Conservation (phyloP, 73 alveolate species). For the Tetrahymena thermophila region DNA sequence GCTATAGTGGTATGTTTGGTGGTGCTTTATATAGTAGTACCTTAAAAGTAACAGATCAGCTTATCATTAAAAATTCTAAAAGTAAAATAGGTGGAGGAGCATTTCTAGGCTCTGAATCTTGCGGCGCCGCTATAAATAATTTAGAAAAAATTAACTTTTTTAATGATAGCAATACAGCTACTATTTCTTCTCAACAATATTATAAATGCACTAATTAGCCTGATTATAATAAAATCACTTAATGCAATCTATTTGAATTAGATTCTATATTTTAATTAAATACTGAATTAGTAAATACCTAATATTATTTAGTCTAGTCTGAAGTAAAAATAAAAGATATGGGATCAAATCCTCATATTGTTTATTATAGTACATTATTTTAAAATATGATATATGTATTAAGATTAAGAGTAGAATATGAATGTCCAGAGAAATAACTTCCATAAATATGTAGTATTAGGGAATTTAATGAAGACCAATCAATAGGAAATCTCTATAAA, state of each 20-base stretch:
- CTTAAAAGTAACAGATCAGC: neutral
- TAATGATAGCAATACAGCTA: neutral
- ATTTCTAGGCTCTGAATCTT: neutral
- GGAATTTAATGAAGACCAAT: neutral
- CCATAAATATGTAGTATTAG: neutral
- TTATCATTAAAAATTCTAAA: neutral
- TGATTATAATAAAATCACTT: no score
- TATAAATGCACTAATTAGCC: neutral
- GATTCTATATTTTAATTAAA: neutral
- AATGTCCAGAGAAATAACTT: neutral
- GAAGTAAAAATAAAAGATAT: neutral
- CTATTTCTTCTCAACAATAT: neutral
- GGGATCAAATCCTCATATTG: neutral
- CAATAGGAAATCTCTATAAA: neutral
- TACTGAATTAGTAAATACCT: neutral
- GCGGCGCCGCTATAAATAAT: neutral
- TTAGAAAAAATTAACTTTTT: neutral
- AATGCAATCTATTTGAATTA: neutral
- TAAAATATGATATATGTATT: no score
- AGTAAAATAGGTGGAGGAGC: neutral
- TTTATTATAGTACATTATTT: neutral
- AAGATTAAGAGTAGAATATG: neutral
- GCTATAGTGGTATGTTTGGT: neutral
- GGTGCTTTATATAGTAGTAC: neutral
- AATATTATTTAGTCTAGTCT: neutral